Evolutionary conservation across 371 early-diverging fungal species (phyloP).

Genomic region (Homolaphlyctis polyrhiza): DNA sequence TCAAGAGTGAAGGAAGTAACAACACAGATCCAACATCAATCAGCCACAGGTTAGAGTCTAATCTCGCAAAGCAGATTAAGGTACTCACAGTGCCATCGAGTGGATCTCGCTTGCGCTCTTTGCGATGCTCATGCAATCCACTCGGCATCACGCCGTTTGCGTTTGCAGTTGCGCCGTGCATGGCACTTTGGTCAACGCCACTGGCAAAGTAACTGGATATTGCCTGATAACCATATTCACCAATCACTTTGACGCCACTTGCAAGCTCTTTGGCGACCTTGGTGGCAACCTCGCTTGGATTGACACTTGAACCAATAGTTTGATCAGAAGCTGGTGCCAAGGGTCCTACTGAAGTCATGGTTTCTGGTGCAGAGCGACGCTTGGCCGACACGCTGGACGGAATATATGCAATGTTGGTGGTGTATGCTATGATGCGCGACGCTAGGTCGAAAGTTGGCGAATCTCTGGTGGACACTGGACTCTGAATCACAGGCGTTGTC

Average conservation of each 20-base stretch:
- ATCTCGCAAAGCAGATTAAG: too few relatives aligned
- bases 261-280: conserved; percentile 40
- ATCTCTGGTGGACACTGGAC: conserved; percentile 4
- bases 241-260: conserved; percentile 31
- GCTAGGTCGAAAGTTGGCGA: conserved; percentile 20
- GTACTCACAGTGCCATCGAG: background rate
- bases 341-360: too few relatives aligned
- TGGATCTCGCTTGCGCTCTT: conserved; percentile 1
- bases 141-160: too few relatives aligned
- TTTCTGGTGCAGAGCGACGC: too few relatives aligned
- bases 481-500: too few relatives aligned
- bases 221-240: conserved; percentile 29
- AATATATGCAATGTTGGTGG: conserved; percentile 14
- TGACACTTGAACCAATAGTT: too few relatives aligned
- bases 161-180: background rate
- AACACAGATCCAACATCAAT: background rate
- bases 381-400: too few relatives aligned
- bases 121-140: too few relatives aligned
- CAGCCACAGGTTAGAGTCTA: background rate
- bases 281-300: conserved; percentile 23
- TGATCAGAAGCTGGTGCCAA: too few relatives aligned
- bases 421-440: conserved; percentile 26
- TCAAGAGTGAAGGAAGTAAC: background rate
- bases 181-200: conserved; percentile 4
- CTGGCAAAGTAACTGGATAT: conserved; percentile 27